These are phyloP conservation scores for Ustilago loliicola DNA, from an alignment of 1,284 basidiomycete species.

Conservation along the genomic window DNA sequence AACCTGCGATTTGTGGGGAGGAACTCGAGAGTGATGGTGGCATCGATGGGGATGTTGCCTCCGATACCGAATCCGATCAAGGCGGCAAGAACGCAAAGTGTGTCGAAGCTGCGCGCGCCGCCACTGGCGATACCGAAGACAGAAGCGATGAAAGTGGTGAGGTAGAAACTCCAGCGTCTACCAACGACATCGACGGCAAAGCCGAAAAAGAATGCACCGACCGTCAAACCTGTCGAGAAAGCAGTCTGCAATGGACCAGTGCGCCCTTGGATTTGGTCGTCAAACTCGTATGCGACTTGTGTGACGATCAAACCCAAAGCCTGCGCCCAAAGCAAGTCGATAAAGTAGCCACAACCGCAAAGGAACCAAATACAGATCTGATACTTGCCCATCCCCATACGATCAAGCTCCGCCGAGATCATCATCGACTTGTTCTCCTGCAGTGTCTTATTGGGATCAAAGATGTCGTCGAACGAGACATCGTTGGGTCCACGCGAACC, in stretches of 20 bases:
- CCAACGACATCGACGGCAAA: constrained; percentile 65
- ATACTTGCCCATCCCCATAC: constrained; percentile 63
- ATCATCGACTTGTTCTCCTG: constrained; percentile 60
- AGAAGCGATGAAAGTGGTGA: constrained; percentile 60
- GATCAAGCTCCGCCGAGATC: constrained; percentile 57
- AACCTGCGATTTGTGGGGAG: constrained; percentile 57
- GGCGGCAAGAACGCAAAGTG: constrained; percentile 54
- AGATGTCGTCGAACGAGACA: constrained; percentile 46
- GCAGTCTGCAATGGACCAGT: constrained; percentile 58
- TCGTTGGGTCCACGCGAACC: constrained; percentile 11
- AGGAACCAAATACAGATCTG: constrained; percentile 63
- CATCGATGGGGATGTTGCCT: constrained; percentile 64
- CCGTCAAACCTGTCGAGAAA: constrained; percentile 61
- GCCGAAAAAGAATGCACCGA: constrained; percentile 65
- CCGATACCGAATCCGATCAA: constrained; percentile 64
- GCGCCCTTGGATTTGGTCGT: constrained; percentile 34
- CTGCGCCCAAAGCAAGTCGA: constrained; percentile 67
- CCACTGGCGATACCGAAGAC: constrained; percentile 61
- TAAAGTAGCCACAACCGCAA: constrained; percentile 64
- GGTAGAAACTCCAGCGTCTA: constrained; percentile 62
- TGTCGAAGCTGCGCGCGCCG: constrained; percentile 54
- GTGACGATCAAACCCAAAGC: constrained; percentile 59
- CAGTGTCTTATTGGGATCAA: constrained; percentile 56
- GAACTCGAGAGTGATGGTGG: constrained; percentile 64
- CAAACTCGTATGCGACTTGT: constrained; percentile 56